Evolutionary conservation across 345 rosid genomes (phyloP), one percentile per base, ranked within the genome.

Genomic region (Boechera stricta): DNA sequence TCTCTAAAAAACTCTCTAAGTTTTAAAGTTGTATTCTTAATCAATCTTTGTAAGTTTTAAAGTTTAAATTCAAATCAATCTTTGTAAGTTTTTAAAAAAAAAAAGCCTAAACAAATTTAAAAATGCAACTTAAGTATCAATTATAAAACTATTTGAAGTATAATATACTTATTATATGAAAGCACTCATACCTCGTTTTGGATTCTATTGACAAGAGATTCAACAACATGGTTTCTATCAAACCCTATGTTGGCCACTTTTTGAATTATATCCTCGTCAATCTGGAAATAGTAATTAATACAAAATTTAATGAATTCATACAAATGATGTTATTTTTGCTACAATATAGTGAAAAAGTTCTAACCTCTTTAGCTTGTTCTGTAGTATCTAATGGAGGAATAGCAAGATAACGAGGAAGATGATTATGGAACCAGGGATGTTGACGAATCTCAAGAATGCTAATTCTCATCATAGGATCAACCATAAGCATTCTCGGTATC

Each of bases 401-500:
- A 26, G 87, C 90, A 74, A 94, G 81, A 79, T 94, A 89, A 42
- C 77, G 83, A 29, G 94, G 89, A 82, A 90, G 88, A 64, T 82
- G 80, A 61, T 64, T 81, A 70, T 82, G 85, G 80, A 94, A 94
- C 98, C 21, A 21, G 5, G 68, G 84, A 60, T 91, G 97, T 64
- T 84, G 90, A 71, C 87, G 91, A 69, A 94, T 89, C 80, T 88
- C 90, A 51, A 91, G 84, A 72, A 21, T 21, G 21, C 21, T 21
- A 21, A 21, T 21, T 21, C 21, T 21, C 21, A 21, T 21, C 21
- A 21, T 53, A 52, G 97, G 98, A 53, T 94, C 95, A 78, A 90
- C 97, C 57, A 86, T 86, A 72, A 94, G 93, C 91, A 94, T 84
- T 78, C 92, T 84, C 73, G 92, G 93, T 61, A 94, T 92, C 81